Evolutionary conservation across 805 yeast species (phyloP).

Genomic region (Lipomyces oligophaga): DNA sequence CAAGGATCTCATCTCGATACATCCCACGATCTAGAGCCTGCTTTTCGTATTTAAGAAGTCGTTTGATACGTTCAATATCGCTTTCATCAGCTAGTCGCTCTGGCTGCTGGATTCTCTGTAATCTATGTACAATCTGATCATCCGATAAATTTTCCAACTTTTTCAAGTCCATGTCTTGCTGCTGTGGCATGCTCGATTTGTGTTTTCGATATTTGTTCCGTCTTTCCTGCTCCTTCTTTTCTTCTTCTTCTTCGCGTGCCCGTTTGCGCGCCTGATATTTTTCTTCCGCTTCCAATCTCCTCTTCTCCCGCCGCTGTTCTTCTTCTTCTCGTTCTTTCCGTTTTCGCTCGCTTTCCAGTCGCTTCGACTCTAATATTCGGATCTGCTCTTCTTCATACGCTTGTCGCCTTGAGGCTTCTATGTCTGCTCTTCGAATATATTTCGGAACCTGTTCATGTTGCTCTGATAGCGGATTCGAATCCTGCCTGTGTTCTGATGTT

Average conservation of each 20-base stretch:
- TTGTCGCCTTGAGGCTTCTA: conserved; percentile 24
- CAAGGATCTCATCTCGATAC: conserved; percentile 29
- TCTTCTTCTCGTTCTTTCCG: conserved; percentile 35
- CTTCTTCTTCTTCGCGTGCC: conserved; percentile 27
- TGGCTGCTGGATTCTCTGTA: conserved; percentile 33
- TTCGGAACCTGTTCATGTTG: conserved; percentile 15
- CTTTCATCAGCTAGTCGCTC: conserved; percentile 31
- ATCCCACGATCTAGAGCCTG: conserved; percentile 13
- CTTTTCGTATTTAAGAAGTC: conserved; percentile 29
- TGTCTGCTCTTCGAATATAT: conserved; percentile 25
- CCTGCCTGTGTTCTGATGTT: conserved; percentile 6
- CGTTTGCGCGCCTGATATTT: conserved; percentile 28
- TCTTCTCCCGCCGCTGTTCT: conserved; percentile 29
- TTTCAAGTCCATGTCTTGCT: too few species aligned
- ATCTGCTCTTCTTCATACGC: conserved; percentile 29
- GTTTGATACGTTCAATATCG: conserved; percentile 19
- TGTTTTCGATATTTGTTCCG: conserved; percentile 29
- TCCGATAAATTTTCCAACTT: not conserved
- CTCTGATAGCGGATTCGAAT: too few species aligned
- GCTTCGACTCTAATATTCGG: conserved; percentile 18
- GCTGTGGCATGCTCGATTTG: conserved; percentile 12
- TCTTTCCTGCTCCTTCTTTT: conserved; percentile 21
- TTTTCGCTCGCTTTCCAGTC: conserved; percentile 30
- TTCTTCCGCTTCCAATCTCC: conserved; percentile 29
- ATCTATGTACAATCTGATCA: conserved; percentile 30